Evolutionary conservation across 2,329 filamentous ascomycete genomes (phyloP).

Genomic region (Shiraia sp.): DNA sequence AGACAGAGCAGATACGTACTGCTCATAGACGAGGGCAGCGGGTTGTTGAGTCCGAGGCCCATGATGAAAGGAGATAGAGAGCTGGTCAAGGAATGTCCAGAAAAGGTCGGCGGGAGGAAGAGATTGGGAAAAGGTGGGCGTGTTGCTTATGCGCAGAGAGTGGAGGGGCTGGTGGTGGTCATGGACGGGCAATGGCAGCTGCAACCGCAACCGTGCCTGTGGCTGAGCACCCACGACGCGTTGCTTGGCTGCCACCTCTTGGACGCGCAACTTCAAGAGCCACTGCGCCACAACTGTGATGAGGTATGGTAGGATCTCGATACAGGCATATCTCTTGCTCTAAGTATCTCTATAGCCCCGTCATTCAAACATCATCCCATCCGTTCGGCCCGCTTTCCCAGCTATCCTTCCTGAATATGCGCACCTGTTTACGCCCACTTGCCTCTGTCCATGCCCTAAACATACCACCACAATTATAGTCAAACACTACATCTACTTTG

Average conservation of each 20-base stretch:
- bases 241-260: neutral
- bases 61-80: conserved; percentile 30
- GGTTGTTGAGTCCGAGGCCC: conserved; percentile 57
- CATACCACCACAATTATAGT: conserved; percentile 88
- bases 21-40: conserved; percentile 57
- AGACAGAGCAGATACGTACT: conserved; percentile 47
- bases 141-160: no score
- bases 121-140: no score
- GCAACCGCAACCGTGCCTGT: conserved; percentile 1
- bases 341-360: no score
- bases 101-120: neutral
- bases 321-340: neutral
- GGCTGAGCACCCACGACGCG: conserved; percentile 4
- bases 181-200: no score
- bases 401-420: conserved; percentile 59
- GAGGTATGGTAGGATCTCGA: no score
- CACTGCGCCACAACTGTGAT: neutral
- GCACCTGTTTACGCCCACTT: conserved; percentile 60
- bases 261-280: neutral
- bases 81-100: conserved; percentile 1
- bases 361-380: conserved; percentile 1
- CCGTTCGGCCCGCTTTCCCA: conserved; percentile 28
- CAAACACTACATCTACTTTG: conserved; percentile 66
- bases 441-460: conserved; percentile 77
- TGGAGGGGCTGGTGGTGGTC: neutral